Percentiles rank a stretch among this genome's conserved stretches.
phyloP scores from a whole-genome alignment of 2,329 filamentous ascomycete genomes.

The Neonectria faginata region DNA sequence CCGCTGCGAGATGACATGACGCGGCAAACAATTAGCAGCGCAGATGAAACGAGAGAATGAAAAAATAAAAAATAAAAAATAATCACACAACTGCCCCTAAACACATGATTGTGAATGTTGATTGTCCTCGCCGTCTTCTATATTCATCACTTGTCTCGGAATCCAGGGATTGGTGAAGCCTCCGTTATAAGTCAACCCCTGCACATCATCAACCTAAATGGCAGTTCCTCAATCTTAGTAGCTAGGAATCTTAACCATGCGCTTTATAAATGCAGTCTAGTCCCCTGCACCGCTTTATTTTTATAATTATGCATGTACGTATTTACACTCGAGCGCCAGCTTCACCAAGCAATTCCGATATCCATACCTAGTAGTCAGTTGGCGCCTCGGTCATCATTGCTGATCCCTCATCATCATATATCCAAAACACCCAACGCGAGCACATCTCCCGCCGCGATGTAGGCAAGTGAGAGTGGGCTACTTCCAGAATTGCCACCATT shows the following conservation, averaged over 20 bases:
- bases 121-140: too few species aligned
- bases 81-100: not conserved
- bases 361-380: not conserved
- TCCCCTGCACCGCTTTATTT: constrained; percentile 3
- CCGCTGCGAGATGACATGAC: constrained; percentile 1
- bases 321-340: constrained; percentile 4
- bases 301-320: not conserved
- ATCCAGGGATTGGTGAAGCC: too few species aligned
- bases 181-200: not conserved
- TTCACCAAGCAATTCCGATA: too few species aligned
- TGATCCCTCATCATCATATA: constrained; percentile 11
- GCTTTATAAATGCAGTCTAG: constrained; percentile 7
- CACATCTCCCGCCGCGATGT: not conserved
- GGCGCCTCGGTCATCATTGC: not conserved
- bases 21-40: constrained; percentile 1
- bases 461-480: constrained; percentile 14
- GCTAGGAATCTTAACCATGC: not conserved
- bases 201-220: not conserved
- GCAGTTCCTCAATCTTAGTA: not conserved
- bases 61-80: constrained; percentile 9
- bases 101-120: not conserved
- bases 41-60: not conserved
- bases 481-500: constrained; percentile 73
- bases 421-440: not conserved
- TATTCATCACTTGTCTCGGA: too few species aligned